Evolutionary conservation across 106 monocot species (phyloP).

Genomic region (Alisma plantagoaquatica): DNA sequence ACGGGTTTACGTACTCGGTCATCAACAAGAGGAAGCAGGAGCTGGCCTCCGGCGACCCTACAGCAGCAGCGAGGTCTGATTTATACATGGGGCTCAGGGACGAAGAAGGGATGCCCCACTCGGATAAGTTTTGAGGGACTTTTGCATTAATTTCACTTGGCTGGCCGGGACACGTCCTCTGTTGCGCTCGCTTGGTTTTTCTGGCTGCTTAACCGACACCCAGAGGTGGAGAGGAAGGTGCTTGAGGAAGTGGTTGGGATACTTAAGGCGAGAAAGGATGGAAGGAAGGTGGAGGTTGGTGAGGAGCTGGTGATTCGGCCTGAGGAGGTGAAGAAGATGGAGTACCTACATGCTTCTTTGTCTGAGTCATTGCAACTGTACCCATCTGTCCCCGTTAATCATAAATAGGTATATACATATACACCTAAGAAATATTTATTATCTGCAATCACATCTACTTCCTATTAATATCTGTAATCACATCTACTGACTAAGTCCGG

Average conservation of each 20-base stretch:
- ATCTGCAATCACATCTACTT: too few species aligned
- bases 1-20: neutral
- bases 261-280: neutral
- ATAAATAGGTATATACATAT: neutral
- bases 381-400: constrained; percentile 1
- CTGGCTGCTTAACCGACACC: neutral
- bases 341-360: neutral
- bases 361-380: neutral
- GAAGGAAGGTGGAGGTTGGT: neutral
- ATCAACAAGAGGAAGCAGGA: neutral
- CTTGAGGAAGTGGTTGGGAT: neutral
- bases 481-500: too few species aligned
- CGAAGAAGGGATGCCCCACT: neutral
- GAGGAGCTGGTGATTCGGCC: neutral
- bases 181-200: neutral
- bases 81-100: neutral
- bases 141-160: neutral
- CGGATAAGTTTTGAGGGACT: neutral
- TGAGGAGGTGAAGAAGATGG: constrained; percentile 6
- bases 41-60: neutral
- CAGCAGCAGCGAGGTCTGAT: neutral
- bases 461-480: too few species aligned
- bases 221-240: neutral
- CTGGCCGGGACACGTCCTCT: neutral
- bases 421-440: too few species aligned